These are phyloP conservation scores for Graphiopsis chlorocephala DNA, from an alignment of 2,329 filamentous ascomycete species.

Conservation along the genomic window DNA sequence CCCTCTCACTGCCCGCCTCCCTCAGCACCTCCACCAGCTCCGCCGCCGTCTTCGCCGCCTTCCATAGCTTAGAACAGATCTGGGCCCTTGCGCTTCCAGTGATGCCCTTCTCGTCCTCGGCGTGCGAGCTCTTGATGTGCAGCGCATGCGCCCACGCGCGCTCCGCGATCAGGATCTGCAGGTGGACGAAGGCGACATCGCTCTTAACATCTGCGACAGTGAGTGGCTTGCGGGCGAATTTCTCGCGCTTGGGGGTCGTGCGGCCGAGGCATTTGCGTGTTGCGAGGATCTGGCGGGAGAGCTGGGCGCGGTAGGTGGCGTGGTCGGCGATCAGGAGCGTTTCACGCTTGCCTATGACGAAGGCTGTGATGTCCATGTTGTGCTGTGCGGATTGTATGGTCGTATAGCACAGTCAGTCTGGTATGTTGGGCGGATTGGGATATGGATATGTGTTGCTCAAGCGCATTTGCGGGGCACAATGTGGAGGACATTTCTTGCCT, in stretches of 20 bases:
- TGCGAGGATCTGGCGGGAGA: constrained; percentile 77
- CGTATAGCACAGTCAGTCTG: neutral
- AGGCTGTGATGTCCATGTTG: constrained; percentile 87
- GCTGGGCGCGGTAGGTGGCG: constrained; percentile 74
- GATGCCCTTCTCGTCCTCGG: constrained; percentile 75
- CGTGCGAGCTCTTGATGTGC: constrained; percentile 83
- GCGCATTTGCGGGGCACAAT: constrained; percentile 1
- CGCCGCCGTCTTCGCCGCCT: constrained; percentile 70
- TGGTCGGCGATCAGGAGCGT: constrained; percentile 88
- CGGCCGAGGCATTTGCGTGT: constrained; percentile 81
- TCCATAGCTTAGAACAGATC: constrained; percentile 81
- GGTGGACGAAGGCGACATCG: constrained; percentile 73
- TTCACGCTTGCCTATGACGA: constrained; percentile 75
- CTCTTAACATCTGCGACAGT: constrained; percentile 71
- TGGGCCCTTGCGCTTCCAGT: constrained; percentile 78
- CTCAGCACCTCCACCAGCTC: constrained; percentile 65
- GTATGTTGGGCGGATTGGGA: neutral
- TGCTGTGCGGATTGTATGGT: neutral
- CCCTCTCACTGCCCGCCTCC: constrained; percentile 58
- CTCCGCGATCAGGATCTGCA: constrained; percentile 84
- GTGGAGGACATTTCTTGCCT: constrained; percentile 6
- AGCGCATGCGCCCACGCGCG: constrained; percentile 94
- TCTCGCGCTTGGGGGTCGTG: constrained; percentile 79
- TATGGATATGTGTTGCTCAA: neutral
- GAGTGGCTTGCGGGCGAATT: constrained; percentile 72